phyloP scores from a whole-genome alignment of 2,329 filamentous ascomycete species.

The Neofusicoccum sp. region DNA sequence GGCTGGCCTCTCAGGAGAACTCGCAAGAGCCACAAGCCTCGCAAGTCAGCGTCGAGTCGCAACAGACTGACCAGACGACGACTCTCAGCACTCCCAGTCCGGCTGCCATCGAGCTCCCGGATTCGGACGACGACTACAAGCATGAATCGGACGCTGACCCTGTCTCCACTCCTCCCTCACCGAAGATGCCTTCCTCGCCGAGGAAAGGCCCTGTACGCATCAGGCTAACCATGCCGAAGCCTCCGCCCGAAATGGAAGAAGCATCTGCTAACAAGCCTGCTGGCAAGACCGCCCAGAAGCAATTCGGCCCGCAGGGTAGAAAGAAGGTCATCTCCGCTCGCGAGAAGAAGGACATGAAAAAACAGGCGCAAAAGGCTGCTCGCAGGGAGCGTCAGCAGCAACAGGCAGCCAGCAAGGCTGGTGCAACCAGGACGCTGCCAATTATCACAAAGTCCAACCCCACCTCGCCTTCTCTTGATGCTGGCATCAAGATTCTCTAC shows the following conservation, averaged over 20 bases:
- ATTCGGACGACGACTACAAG: conserved; percentile 8
- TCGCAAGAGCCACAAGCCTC: not conserved
- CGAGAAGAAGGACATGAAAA: conserved; percentile 40
- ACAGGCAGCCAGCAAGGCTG: not conserved
- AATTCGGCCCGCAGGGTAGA: conserved; percentile 31
- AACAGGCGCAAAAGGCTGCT: conserved; percentile 43
- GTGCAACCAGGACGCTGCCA: not conserved
- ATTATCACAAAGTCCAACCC: conserved; percentile 13
- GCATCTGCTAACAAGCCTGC: not conserved
- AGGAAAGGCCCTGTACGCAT: conserved; percentile 14
- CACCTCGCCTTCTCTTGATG: conserved; percentile 12
- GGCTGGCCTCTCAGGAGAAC: not conserved
- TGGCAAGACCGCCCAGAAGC: conserved; percentile 29
- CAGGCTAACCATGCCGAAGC: conserved; percentile 26
- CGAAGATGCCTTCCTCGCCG: conserved; percentile 1
- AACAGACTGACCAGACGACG: not conserved
- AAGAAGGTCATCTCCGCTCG: conserved; percentile 27
- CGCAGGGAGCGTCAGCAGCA: conserved; percentile 34
- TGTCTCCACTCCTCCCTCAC: not conserved
- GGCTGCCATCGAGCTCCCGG: not conserved
- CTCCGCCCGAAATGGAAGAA: conserved; percentile 35
- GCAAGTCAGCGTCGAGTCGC: not conserved
- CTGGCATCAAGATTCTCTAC: conserved; percentile 15
- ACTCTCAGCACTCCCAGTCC: not conserved
- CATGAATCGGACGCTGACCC: conserved; percentile 3